Percentiles rank a stretch among this genome's conserved stretches.
Evolutionary conservation across 176 grass and related monocot species (phyloP).

Genomic region (Triticum dicoccoides): DNA sequence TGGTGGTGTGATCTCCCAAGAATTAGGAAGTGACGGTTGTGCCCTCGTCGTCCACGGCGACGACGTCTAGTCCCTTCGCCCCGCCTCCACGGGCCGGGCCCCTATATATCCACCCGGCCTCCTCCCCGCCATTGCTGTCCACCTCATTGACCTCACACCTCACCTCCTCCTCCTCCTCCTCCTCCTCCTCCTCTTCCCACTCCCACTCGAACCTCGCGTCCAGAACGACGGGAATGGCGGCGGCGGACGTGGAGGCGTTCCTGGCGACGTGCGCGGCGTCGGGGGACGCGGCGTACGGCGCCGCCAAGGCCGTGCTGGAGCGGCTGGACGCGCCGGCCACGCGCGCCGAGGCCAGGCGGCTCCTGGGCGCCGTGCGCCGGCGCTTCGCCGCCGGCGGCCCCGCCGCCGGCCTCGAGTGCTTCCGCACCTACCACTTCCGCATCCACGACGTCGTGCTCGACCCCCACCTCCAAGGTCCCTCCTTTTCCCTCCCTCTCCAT

Average conservation of each 20-base stretch:
- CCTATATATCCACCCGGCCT: background rate
- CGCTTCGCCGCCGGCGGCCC: slow-evolving; percentile 51
- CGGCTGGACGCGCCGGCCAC: slow-evolving; percentile 53
- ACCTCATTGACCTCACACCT: background rate
- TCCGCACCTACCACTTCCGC: slow-evolving; percentile 83
- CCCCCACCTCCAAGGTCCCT: slow-evolving; percentile 58
- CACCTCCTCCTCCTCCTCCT: background rate
- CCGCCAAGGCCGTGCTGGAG: slow-evolving; percentile 72
- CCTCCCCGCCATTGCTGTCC: slow-evolving; percentile 1
- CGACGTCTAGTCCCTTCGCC: background rate
- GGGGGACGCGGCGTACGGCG: slow-evolving; percentile 83
- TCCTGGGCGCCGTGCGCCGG: slow-evolving; percentile 66
- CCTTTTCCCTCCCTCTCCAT: background rate
- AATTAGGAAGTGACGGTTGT: background rate
- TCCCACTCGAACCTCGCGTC: background rate
- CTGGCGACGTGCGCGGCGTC: slow-evolving; percentile 64
- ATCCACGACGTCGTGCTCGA: slow-evolving; percentile 78
- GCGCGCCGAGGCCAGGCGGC: slow-evolving; percentile 63
- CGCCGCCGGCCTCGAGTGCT: slow-evolving; percentile 52
- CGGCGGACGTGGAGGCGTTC: slow-evolving; percentile 49
- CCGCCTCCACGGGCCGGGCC: background rate
- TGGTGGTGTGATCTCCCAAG: background rate
- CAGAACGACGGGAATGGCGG: background rate
- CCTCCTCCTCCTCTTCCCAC: background rate
- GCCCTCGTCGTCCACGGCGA: background rate